Evolutionary conservation across 148 eudicot species (phyloP), one percentile per base, ranked within the genome.

Genomic region (Talinum fruticosum): DNA sequence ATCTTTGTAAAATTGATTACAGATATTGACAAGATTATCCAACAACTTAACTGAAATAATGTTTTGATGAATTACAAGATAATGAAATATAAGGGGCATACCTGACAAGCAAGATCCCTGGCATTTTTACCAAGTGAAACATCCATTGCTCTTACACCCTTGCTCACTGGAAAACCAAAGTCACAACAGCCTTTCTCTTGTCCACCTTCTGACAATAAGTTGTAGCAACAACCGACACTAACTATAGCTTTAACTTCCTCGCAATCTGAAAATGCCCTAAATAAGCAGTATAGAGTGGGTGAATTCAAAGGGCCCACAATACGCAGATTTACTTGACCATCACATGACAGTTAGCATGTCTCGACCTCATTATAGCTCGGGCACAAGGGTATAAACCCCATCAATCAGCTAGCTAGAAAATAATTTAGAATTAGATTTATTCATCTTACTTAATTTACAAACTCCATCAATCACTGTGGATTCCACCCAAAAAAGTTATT

Each of bases 51-150:
- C 13, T 62, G 14, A 28, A 62, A 62, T 28, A 29, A n/a, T 28
- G 1, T 28, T 28, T 34, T 68, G 23, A 68, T 68, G 47, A 29
- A 18, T 38, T 13, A 37, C 19, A 37, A 64, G 66, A 38, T 18
- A 75, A 74, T 35, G 3, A 45, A 67, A 2, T 13, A 59, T 29
- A 44, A 8, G 33, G 18, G 59, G 41, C 28, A 71, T 83, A 93
- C 98, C 96, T 94, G 98, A 86, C 98, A 95, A 81, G 97, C 98
- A 76, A 95, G 97, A 85, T 95, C 97, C 75, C 97, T 90, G 61
- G 91, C 87, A 82, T 79, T 91, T 91, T 81, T 95, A 68, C 97
- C 94, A 62, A 95, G 90, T 69, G 75, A 73, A 41, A 87, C 64
- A 54, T 87, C 84, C 75, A 86, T 79, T 66, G 79, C 81, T 79